phyloP scores from a whole-genome alignment of 176 grass and related monocot species.

The Secale cereale region DNA sequence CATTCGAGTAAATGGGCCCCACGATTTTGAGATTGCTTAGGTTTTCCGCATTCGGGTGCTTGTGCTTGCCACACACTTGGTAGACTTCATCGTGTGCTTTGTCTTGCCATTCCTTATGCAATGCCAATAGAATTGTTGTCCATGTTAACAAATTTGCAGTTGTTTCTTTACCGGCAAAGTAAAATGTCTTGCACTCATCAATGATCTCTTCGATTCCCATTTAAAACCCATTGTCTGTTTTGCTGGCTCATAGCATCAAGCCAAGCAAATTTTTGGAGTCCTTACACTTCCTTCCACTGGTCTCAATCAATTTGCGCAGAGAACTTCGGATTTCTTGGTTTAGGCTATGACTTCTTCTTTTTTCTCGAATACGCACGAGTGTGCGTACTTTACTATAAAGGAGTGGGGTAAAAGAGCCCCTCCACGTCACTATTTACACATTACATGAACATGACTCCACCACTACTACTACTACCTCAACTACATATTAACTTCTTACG shows the following conservation, averaged over 20 bases:
- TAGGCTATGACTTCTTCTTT: too few species aligned
- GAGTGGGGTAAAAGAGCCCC: too few species aligned
- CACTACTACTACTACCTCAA: too few species aligned
- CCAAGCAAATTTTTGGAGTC: slow-evolving; percentile 78
- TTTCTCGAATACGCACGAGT: too few species aligned
- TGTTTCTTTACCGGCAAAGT: slow-evolving; percentile 86
- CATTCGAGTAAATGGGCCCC: slow-evolving; percentile 15
- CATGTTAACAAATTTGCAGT: slow-evolving; percentile 78
- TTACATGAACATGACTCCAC: too few species aligned
- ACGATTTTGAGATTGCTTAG: slow-evolving; percentile 66
- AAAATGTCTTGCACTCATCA: slow-evolving; percentile 86
- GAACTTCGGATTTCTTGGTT: slow-evolving; percentile 59
- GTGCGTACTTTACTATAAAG: too few species aligned
- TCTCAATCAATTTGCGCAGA: slow-evolving; percentile 60
- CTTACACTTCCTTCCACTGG: slow-evolving; percentile 53
- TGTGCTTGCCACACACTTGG: slow-evolving; percentile 44
- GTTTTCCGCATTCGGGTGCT: slow-evolving; percentile 43
- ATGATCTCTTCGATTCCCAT: slow-evolving; percentile 90
- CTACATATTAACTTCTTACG: too few species aligned
- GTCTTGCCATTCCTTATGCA: slow-evolving; percentile 80
- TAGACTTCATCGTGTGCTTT: slow-evolving; percentile 61
- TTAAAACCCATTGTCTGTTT: slow-evolving; percentile 35
- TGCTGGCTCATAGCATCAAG: slow-evolving; percentile 69
- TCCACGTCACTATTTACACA: too few species aligned
- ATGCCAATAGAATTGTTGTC: slow-evolving; percentile 62